These are phyloP conservation scores for Phytophthora sp. DNA, from an alignment of 352 stramenopile genomes.

Conservation along the genomic window DNA sequence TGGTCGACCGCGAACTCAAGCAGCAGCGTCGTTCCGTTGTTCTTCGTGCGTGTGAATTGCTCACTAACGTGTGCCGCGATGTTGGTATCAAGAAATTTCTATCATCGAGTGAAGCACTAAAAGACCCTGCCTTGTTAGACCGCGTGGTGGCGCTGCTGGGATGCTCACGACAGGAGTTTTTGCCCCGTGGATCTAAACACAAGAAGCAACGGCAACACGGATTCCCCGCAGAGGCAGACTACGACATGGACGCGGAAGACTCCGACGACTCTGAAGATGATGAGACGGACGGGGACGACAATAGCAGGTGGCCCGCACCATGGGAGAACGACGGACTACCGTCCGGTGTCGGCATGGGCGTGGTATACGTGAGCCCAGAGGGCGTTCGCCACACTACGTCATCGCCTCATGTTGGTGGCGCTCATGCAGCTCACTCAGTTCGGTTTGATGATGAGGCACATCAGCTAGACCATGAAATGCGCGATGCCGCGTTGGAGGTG, in stretches of 20 bases:
- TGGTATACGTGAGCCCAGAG: slow-evolving; percentile 78
- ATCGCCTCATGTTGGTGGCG: slow-evolving; percentile 28
- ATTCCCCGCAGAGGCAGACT: slow-evolving; percentile 45
- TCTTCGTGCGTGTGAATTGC: slow-evolving; percentile 63
- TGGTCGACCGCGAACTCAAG: slow-evolving; percentile 41
- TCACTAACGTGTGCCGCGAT: slow-evolving; percentile 67
- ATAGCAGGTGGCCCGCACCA: slow-evolving; percentile 68
- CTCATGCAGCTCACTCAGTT: slow-evolving; percentile 24
- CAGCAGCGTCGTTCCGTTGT: slow-evolving; percentile 58
- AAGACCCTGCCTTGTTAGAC: slow-evolving; percentile 53
- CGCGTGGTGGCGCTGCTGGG: slow-evolving; percentile 57
- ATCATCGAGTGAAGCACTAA: slow-evolving; percentile 48
- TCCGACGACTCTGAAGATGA: slow-evolving; percentile 64
- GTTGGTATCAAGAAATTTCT: slow-evolving; percentile 50
- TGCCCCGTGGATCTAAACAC: slow-evolving; percentile 28
- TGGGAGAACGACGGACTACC: slow-evolving; percentile 79
- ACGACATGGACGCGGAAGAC: slow-evolving; percentile 47
- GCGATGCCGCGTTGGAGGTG: slow-evolving; percentile 75
- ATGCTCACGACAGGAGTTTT: slow-evolving; percentile 61
- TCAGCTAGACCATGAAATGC: slow-evolving; percentile 79
- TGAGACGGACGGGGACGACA: slow-evolving; percentile 56
- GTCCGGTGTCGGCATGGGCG: slow-evolving; percentile 74
- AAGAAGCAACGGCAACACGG: slow-evolving; percentile 34
- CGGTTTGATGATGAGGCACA: slow-evolving; percentile 44
- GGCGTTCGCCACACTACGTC: slow-evolving; percentile 59